Evolutionary conservation across 2,329 filamentous ascomycete species (phyloP).

Genomic region (Fusarium acutatum): DNA sequence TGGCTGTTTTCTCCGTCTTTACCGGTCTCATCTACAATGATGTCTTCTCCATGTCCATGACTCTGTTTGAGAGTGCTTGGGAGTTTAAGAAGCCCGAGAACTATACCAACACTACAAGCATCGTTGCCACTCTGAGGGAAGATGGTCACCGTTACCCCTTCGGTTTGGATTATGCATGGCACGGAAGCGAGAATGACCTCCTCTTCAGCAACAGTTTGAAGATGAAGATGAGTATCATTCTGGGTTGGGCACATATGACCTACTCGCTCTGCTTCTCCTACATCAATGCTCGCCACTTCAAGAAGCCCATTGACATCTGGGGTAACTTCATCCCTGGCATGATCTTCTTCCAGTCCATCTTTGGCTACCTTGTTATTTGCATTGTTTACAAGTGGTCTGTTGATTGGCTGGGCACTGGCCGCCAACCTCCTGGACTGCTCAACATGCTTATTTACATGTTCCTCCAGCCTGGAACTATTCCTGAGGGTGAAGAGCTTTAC

Average conservation of each 20-base stretch:
- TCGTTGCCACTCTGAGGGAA: conserved; percentile 72
- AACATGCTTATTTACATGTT: conserved; percentile 99
- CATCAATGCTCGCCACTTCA: conserved; percentile 94
- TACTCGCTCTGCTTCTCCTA: conserved; percentile 94
- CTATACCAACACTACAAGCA: conserved; percentile 70
- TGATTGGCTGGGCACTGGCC: conserved; percentile 75
- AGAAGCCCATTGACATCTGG: conserved; percentile 93
- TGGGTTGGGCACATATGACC: conserved; percentile 99
- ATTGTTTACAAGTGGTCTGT: conserved; percentile 98
- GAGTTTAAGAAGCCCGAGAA: conserved; percentile 74
- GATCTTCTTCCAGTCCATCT: conserved; percentile 99
- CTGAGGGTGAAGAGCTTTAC: conserved; percentile 75
- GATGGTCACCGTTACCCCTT: conserved; percentile 90
- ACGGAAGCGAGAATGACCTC: conserved; percentile 92
- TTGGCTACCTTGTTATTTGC: conserved; percentile 92
- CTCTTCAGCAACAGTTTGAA: conserved; percentile 99
- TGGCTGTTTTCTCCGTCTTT: conserved; percentile 96
- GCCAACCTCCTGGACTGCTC: conserved; percentile 82
- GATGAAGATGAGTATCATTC: conserved; percentile 99
- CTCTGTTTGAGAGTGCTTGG: conserved; percentile 91
- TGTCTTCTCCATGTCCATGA: conserved; percentile 92
- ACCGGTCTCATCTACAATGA: conserved; percentile 99
- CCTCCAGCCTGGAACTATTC: conserved; percentile 77
- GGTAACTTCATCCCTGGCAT: conserved; percentile 97
- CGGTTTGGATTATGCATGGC: conserved; percentile 95